Conservation (phyloP, 2,329 filamentous ascomycete species). For the Elsinoe necatrix region DNA sequence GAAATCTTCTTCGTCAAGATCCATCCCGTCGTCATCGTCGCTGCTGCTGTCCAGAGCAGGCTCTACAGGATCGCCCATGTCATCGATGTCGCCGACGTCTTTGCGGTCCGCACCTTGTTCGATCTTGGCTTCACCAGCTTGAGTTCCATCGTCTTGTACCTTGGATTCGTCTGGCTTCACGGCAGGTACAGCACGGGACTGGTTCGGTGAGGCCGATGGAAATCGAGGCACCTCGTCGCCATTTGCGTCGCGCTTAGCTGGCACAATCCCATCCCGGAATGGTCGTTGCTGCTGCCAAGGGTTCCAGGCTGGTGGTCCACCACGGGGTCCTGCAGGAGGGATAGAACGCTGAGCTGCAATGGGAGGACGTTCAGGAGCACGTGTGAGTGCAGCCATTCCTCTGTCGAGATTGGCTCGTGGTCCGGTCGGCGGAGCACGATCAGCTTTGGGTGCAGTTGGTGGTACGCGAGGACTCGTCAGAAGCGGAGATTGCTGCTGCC, state of each 20-base stretch:
- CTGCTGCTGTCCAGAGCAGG: constrained; percentile 22
- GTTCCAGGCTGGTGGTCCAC: constrained; percentile 21
- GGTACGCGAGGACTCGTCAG: constrained; percentile 26
- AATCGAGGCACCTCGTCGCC: constrained; percentile 32
- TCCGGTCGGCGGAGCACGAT: constrained; percentile 24
- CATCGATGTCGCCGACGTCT: constrained; percentile 25
- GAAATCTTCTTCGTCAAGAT: constrained; percentile 39
- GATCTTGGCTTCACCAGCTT: constrained; percentile 7
- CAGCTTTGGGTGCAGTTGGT: constrained; percentile 29
- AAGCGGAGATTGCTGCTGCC: constrained; percentile 30
- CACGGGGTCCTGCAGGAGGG: constrained; percentile 23
- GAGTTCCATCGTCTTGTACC: constrained; percentile 10
- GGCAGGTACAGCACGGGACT: background rate
- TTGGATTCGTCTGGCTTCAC: constrained; percentile 1
- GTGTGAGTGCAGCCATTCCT: constrained; percentile 17
- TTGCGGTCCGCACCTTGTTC: constrained; percentile 16
- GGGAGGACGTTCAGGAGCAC: constrained; percentile 19
- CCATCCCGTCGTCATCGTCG: constrained; percentile 40
- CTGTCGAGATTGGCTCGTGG: constrained; percentile 20
- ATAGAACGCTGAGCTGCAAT: constrained; percentile 20
- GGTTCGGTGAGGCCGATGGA: background rate
- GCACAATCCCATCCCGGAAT: constrained; percentile 27
- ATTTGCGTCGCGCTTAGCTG: constrained; percentile 39
- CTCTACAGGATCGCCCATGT: constrained; percentile 16
- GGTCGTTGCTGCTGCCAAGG: constrained; percentile 35